Conservation (phyloP, 2,329 filamentous ascomycete genomes). For the Diaporthe vaccinii region DNA sequence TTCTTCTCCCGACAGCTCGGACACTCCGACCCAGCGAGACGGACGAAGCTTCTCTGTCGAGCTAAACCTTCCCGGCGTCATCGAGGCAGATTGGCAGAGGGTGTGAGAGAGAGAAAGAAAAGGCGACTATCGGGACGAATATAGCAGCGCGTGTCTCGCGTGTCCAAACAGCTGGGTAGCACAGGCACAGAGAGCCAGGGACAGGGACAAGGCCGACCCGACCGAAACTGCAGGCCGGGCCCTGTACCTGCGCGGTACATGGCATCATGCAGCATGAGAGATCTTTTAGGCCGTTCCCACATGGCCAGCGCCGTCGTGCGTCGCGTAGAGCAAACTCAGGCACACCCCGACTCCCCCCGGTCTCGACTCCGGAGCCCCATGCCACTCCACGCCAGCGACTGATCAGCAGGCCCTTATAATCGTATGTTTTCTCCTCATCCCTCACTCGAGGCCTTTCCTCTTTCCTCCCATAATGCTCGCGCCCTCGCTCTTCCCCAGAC, state of each 20-base stretch:
- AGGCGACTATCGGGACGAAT: constrained; percentile 25
- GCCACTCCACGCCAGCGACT: constrained; percentile 35
- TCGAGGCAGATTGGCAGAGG: not conserved
- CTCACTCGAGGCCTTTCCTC: constrained; percentile 32
- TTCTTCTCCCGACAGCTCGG: constrained; percentile 23
- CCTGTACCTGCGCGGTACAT: constrained; percentile 29
- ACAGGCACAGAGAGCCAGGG: not conserved
- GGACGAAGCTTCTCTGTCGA: constrained; percentile 19
- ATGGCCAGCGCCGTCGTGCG: constrained; percentile 28
- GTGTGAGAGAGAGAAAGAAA: not conserved
- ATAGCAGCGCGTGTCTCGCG: constrained; percentile 23
- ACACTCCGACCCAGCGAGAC: constrained; percentile 2
- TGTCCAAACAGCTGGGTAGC: not conserved
- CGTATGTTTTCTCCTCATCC: constrained; percentile 41
- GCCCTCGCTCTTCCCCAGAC: constrained; percentile 36
- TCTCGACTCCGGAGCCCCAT: constrained; percentile 33
- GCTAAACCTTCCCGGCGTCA: not conserved
- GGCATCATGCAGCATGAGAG: constrained; percentile 29
- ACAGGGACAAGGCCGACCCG: constrained; percentile 10
- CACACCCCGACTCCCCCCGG: constrained; percentile 33
- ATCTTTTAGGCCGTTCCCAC: constrained; percentile 27
- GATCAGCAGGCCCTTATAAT: constrained; percentile 41
- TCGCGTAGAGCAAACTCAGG: constrained; percentile 24
- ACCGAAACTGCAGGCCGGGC: constrained; percentile 24
- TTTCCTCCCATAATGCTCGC: constrained; percentile 30